Percentiles rank a stretch among this genome's conserved stretches.
Evolutionary conservation across 805 yeast genomes (phyloP).

Genomic region (Cyberlindnera euphorbiiphila): DNA sequence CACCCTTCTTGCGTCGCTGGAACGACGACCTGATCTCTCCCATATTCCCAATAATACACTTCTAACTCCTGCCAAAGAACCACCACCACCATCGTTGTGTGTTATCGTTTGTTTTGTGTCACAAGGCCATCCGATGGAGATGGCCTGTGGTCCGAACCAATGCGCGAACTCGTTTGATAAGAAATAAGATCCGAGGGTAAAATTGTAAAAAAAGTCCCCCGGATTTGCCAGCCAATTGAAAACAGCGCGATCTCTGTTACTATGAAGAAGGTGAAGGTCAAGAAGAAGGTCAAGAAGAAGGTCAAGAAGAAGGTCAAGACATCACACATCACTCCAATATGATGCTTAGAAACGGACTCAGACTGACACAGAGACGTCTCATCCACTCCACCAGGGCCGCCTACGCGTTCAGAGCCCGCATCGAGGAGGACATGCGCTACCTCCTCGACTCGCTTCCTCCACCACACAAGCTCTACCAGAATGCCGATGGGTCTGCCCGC

Average conservation of each 20-base stretch:
- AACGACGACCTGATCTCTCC: conserved; percentile 8
- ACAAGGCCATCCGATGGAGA: too few relatives aligned
- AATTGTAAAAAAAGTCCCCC: too few relatives aligned
- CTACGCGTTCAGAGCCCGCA: conserved; percentile 36
- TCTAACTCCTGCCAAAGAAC: not conserved
- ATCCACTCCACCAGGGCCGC: conserved; percentile 7
- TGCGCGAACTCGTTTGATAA: too few relatives aligned
- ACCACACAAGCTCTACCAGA: conserved; percentile 62
- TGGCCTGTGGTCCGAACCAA: too few relatives aligned
- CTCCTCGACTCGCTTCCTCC: conserved; percentile 61
- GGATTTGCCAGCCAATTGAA: conserved; percentile 1
- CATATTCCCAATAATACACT: not conserved
- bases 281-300: too few relatives aligned
- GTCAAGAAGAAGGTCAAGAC: too few relatives aligned
- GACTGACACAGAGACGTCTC: not conserved
- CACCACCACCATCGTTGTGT: too few relatives aligned
- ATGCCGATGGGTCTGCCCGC: conserved; percentile 72
- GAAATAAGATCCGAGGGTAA: too few relatives aligned
- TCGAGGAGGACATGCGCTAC: conserved; percentile 60
- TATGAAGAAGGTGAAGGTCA: too few relatives aligned
- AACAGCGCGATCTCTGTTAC: too few relatives aligned
- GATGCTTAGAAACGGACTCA: conserved; percentile 1
- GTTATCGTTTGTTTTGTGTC: not conserved
- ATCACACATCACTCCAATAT: not conserved
- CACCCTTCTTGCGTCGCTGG: conserved; percentile 9